Percentiles rank a stretch among this genome's conserved stretches.
These are phyloP conservation scores for Botrytis fabae DNA, from an alignment of 2,329 filamentous ascomycete species.

Conservation along the genomic window DNA sequence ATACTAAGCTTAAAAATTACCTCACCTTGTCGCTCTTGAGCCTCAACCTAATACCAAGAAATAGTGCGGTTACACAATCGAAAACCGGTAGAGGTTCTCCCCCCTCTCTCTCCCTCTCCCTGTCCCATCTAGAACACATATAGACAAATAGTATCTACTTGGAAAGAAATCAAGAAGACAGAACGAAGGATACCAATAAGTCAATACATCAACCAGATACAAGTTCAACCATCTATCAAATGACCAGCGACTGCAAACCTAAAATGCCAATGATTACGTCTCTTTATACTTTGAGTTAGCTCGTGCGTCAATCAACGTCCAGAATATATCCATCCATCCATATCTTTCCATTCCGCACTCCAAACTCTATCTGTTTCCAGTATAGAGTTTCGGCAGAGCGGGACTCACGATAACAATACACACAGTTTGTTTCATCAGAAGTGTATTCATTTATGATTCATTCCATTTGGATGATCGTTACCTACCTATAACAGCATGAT, in stretches of 20 bases:
- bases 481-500: too few relatives aligned
- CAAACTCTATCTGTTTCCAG: background rate
- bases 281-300: background rate
- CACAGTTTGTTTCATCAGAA: background rate
- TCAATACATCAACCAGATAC: too few relatives aligned
- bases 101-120: background rate
- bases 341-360: background rate
- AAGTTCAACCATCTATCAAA: too few relatives aligned
- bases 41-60: background rate
- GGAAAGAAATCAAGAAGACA: background rate
- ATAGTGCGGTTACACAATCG: background rate
- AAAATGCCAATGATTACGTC: too few relatives aligned
- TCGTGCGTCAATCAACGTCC: background rate
- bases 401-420: background rate
- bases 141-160: background rate
- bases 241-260: too few relatives aligned
- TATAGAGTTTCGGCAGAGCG: background rate
- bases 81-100: background rate
- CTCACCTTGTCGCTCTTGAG: background rate
- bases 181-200: too few relatives aligned
- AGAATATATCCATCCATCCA: background rate
- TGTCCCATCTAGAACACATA: background rate
- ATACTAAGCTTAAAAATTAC: slow-evolving; percentile 8
- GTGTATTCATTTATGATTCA: too few relatives aligned
- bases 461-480: background rate